Evolutionary conservation across 2,329 filamentous ascomycete genomes (phyloP).

Genomic region (Scedosporium minutisporum): DNA sequence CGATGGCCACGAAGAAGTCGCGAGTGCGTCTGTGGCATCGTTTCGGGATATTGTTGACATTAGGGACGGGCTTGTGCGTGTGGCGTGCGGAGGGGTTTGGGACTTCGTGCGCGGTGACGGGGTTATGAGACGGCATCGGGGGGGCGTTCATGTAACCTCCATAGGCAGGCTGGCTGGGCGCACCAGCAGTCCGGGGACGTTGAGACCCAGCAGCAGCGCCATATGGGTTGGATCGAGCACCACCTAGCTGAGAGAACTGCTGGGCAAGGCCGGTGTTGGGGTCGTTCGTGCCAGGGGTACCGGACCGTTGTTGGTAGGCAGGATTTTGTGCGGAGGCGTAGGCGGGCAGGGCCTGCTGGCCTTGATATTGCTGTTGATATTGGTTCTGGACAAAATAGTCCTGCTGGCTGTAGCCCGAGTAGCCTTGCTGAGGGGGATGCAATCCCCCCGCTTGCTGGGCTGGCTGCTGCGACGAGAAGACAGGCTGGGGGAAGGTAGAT

Average conservation of each 20-base stretch:
- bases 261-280: constrained; percentile 85
- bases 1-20: too few relatives aligned
- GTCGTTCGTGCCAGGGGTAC: constrained; percentile 60
- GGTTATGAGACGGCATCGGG: constrained; percentile 51
- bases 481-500: constrained; percentile 91
- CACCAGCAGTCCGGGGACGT: constrained; percentile 77
- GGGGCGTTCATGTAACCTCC: constrained; percentile 55
- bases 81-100: too few relatives aligned
- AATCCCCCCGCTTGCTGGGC: constrained; percentile 6
- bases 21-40: too few relatives aligned
- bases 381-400: constrained; percentile 8
- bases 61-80: too few relatives aligned
- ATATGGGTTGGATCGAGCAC: constrained; percentile 59
- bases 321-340: constrained; percentile 42
- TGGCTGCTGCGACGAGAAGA: constrained; percentile 45
- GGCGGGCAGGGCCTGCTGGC: constrained; percentile 28
- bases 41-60: too few relatives aligned
- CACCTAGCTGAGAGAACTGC: constrained; percentile 84
- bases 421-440: constrained; percentile 26
- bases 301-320: constrained; percentile 41
- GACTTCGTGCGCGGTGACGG: constrained; percentile 55
- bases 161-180: constrained; percentile 52
- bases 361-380: constrained; percentile 31
- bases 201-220: constrained; percentile 56
- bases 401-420: constrained; percentile 14